These are phyloP conservation scores for Urostyla sp. DNA, from an alignment of 73 alveolate genomes.

Conservation along the genomic window DNA sequence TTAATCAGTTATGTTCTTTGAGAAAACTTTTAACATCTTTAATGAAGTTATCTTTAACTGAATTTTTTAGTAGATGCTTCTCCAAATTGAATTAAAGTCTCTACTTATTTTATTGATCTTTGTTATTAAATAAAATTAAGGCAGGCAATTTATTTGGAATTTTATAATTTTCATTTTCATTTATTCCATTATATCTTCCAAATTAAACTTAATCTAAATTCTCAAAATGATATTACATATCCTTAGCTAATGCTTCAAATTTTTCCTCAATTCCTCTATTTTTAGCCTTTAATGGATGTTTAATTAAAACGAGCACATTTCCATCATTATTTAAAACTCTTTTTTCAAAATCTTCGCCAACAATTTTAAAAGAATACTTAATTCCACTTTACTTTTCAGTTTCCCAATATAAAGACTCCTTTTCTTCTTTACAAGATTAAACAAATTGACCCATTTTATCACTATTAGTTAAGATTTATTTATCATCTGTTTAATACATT, in stretches of 20 bases:
- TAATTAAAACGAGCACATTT: constrained; percentile 54
- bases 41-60: background rate
- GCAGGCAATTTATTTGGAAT: constrained; percentile 49
- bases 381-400: constrained; percentile 27
- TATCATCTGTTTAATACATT: constrained; percentile 13
- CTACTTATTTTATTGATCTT: background rate
- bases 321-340: constrained; percentile 22
- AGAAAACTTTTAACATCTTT: background rate
- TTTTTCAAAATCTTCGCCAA: constrained; percentile 67
- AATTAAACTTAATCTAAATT: constrained; percentile 5
- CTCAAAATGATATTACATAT: background rate
- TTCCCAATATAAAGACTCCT: constrained; percentile 38
- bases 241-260: constrained; percentile 43
- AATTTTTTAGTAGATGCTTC: background rate
- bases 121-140: background rate
- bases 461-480: background rate
- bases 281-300: constrained; percentile 47
- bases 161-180: constrained; percentile 44
- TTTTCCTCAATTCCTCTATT: constrained; percentile 41
- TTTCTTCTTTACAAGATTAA: constrained; percentile 23
- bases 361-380: constrained; percentile 43
- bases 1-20: background rate
- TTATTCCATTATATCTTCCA: constrained; percentile 51
- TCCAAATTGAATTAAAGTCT: background rate
- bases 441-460: constrained; percentile 39